Percentiles rank a stretch among this genome's conserved stretches.
Evolutionary conservation across 1,284 basidiomycete genomes (phyloP).

Genomic region (Heterobasidion irregulare): DNA sequence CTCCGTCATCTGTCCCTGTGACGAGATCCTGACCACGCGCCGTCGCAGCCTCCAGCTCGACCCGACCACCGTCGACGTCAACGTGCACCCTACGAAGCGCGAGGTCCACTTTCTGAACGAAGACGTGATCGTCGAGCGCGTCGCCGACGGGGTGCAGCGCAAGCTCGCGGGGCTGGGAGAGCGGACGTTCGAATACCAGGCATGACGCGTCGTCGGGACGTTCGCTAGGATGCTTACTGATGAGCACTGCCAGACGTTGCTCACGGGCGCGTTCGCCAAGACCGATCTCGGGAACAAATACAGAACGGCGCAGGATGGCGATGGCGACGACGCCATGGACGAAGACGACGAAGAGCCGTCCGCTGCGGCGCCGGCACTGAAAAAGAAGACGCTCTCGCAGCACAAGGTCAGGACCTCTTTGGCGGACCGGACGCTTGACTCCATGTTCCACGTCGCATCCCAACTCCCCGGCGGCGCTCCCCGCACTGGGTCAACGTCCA

Average conservation of each 20-base stretch:
- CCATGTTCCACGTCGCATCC: slow-evolving; percentile 65
- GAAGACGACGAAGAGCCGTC: slow-evolving; percentile 1
- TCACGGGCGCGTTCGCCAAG: slow-evolving; percentile 43
- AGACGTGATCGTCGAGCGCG: slow-evolving; percentile 76
- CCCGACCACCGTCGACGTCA: slow-evolving; percentile 89
- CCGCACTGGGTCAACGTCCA: background rate
- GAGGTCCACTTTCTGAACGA: slow-evolving; percentile 96
- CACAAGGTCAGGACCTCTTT: slow-evolving; percentile 91
- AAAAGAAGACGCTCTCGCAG: slow-evolving; percentile 62
- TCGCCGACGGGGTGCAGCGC: slow-evolving; percentile 69
- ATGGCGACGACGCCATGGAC: slow-evolving; percentile 21
- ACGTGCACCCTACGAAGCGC: slow-evolving; percentile 97
- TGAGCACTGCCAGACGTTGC: slow-evolving; percentile 39
- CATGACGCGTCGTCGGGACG: slow-evolving; percentile 15
- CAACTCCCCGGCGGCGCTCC: background rate
- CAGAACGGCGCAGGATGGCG: slow-evolving; percentile 28
- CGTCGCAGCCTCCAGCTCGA: slow-evolving; percentile 67
- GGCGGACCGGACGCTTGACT: slow-evolving; percentile 85
- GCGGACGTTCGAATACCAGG: slow-evolving; percentile 82
- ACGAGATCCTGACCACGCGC: background rate
- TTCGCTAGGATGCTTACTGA: background rate
- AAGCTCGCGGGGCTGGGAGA: slow-evolving; percentile 60
- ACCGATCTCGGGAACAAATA: slow-evolving; percentile 25
- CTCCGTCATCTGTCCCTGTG: background rate
- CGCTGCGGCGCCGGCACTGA: slow-evolving; percentile 15